phyloP scores from a whole-genome alignment of 2,329 filamentous ascomycete genomes.

The Kalaharituber pfeilii region DNA sequence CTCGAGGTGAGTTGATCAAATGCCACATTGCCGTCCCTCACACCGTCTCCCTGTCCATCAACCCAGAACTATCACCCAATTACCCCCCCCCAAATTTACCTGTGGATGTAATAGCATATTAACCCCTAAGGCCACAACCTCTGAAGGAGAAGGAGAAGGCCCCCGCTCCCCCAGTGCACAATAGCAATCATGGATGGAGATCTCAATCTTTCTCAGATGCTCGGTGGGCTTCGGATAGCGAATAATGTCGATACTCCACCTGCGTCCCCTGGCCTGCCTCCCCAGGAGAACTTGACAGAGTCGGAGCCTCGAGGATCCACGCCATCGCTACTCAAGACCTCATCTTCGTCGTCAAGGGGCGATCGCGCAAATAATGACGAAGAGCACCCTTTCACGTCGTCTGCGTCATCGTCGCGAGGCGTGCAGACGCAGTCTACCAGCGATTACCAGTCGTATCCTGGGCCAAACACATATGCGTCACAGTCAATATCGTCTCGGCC shows the following conservation, averaged over 20 bases:
- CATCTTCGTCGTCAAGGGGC: background rate
- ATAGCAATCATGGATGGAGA: conserved; percentile 62
- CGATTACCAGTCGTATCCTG: background rate
- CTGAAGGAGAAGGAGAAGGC: background rate
- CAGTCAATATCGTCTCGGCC: conserved; percentile 25
- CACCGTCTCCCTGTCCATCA: background rate
- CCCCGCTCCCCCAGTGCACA: too few species aligned
- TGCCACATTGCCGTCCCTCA: background rate
- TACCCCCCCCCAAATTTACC: too few species aligned
- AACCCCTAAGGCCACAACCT: background rate
- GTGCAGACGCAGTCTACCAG: background rate
- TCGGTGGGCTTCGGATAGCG: conserved; percentile 88
- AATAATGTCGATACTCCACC: conserved; percentile 41
- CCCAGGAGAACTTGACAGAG: conserved; percentile 1
- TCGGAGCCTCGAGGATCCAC: conserved; percentile 2
- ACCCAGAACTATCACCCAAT: too few species aligned
- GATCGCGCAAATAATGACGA: background rate
- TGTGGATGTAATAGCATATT: background rate
- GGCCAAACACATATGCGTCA: conserved; percentile 16
- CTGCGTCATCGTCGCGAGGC: background rate
- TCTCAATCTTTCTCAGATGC: conserved; percentile 74
- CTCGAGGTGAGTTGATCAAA: background rate
- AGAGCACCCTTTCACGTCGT: background rate
- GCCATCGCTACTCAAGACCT: background rate
- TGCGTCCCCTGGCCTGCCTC: conserved; percentile 12